Base-by-base conservation (phyloP, 2,329 filamentous ascomycete species). In the Botrytis tulipae region DNA sequence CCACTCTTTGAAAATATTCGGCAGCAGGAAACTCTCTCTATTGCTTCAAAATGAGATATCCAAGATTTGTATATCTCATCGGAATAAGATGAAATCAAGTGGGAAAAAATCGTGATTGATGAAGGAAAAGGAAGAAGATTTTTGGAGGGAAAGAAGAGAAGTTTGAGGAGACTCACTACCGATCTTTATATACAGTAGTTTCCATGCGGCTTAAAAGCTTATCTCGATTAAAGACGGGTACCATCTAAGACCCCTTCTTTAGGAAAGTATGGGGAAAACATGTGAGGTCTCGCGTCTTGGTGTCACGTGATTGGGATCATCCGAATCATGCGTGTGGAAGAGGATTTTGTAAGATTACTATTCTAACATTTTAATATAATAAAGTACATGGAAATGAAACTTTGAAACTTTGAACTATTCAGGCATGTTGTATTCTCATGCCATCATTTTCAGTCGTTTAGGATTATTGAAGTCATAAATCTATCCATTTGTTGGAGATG, bases 191-290 rank as follows among this genome's bases (percentile, higher is more conserved):
- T 69, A 57, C 51, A 57, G 51, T 57, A 42, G 48, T 10, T 68
- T n/a, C 51, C 35, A 71, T 75, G 74, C 65, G 74, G 74, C 77
- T 78, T 74, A 77, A 78, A 78, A 77, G 72, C 76, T 77, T 77
- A 77, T 73, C 48, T 61, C 18, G 42, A 63, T 71, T 65, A 65
- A 35, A 66, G 42, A 63, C 42, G 59, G 20, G 72, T 73, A 51
- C 72, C 72, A 42, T 42, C n/a, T 68, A 48, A 59, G 66, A 54
- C 63, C 70, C 70, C 48, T 72, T 46, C 46, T 57, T 66, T 22
- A 14, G 16, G 25, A 68, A 62, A 62, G 68, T 73, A 70, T 70
- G 72, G 72, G 67, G 72, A 65, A 57, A 51, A 40, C 65, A 68
- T 35, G 66, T 68, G 66, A 57, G 18, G 5, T 4, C 22, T 22